Base-by-base conservation (phyloP, 805 yeast species). In the Henningerozyma blattae region DNA sequence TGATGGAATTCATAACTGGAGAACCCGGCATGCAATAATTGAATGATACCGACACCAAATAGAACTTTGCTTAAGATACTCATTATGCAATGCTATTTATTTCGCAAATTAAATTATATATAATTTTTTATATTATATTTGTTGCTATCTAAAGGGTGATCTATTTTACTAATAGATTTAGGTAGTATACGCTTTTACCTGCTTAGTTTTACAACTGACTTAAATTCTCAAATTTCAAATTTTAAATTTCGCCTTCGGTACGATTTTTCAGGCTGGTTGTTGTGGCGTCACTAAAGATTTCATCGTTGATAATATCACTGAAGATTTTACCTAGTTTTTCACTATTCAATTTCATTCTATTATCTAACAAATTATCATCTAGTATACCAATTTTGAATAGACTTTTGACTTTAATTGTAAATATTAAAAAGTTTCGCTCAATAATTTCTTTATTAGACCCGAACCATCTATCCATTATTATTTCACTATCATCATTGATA, bases 1-100 rank as follows among this genome's bases (percentile, higher is more conserved):
- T 46, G 52, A 32, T 52, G 47, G 33, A 49, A 57, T 36, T 56
- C 59, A 36, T 51, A 53, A 17, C 58, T 53, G 8, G 59, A 53
- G 33, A 50, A 54, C 1, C 52, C 60, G 6, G 60, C 41, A 38
- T 57, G 62, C 3, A 48, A 22, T 4, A 53, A 32, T 18, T 40
- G 44, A 15, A 44, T 18, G 4, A 44, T 22, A 6, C 52, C 39
- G n/a, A 47, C 22, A 2, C 27, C 13, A 12, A 40, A 31, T 13
- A 48, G 26, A 10, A 37, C 18, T 22, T 39, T 43, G 2, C 49
- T 39, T 6, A 39, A 9, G 7, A 46, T 4, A 8, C 45, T 33
- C 53, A 48, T 50, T 22, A 15, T 28, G 17, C 24, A 20, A 9
- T 20, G 12, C 12, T 20, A 20, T 12, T 20, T 20, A 20, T n/a